A percentile compares a stretch with the other conserved stretches of the same genome.
Evolutionary conservation across 2,329 filamentous ascomycete species (phyloP).

Genomic region (Xylaria sp.): DNA sequence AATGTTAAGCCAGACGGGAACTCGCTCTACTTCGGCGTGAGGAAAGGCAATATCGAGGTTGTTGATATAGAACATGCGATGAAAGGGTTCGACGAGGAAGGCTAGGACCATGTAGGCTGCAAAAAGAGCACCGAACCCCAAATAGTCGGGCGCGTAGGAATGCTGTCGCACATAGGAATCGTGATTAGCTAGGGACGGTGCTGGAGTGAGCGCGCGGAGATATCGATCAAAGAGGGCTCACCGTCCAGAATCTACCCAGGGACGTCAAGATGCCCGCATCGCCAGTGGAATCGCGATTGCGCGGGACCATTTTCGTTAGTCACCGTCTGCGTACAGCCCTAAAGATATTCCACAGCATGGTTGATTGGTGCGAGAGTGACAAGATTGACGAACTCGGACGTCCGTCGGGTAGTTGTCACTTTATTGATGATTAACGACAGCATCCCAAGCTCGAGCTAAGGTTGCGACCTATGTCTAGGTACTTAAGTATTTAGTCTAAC

Average conservation of each 20-base stretch:
- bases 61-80: slow-evolving; percentile 92
- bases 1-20: slow-evolving; percentile 82
- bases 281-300: slow-evolving; percentile 38
- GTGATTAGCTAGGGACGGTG: slow-evolving; percentile 25
- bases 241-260: slow-evolving; percentile 60
- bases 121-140: slow-evolving; percentile 78
- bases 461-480: background rate
- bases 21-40: slow-evolving; percentile 83
- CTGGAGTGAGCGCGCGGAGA: background rate
- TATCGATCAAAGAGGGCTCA: slow-evolving; percentile 42
- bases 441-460: background rate
- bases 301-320: slow-evolving; percentile 56
- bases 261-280: slow-evolving; percentile 46
- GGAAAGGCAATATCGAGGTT: slow-evolving; percentile 87
- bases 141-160: slow-evolving; percentile 89
- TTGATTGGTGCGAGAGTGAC: slow-evolving; percentile 1
- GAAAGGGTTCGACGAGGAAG: slow-evolving; percentile 82
- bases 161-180: slow-evolving; percentile 59
- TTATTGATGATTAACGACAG: slow-evolving; percentile 3
- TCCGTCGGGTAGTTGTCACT: slow-evolving; percentile 14
- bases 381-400: background rate
- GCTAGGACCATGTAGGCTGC: slow-evolving; percentile 73
- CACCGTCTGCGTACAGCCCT: slow-evolving; percentile 55
- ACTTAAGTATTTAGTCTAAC: background rate
- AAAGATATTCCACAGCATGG: slow-evolving; percentile 53